These are phyloP conservation scores for Chaetomiaceae sp. DNA, from an alignment of 2,329 filamentous ascomycete genomes.

Conservation along the genomic window DNA sequence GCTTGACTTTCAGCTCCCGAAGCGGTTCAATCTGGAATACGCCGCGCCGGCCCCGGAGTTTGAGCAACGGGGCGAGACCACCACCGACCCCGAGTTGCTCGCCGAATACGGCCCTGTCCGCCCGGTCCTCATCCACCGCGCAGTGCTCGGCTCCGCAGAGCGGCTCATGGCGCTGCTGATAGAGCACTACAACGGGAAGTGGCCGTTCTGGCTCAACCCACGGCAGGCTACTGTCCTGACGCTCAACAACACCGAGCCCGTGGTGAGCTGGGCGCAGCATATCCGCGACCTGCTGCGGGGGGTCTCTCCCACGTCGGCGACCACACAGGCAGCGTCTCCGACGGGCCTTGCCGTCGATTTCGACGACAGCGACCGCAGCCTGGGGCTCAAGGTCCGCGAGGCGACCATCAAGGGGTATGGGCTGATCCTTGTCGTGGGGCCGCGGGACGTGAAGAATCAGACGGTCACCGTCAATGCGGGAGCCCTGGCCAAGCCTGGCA, in stretches of 20 bases:
- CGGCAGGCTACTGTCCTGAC: conserved; percentile 71
- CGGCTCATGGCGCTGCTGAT: conserved; percentile 80
- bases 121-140: conserved; percentile 80
- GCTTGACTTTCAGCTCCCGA: conserved; percentile 83
- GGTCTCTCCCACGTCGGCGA: conserved; percentile 32
- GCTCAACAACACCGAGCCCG: conserved; percentile 56
- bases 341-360: conserved; percentile 64
- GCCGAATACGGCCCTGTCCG: conserved; percentile 54
- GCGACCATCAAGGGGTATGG: conserved; percentile 70
- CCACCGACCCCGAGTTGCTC: conserved; percentile 43
- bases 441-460: conserved; percentile 54
- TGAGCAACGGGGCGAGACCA: conserved; percentile 49
- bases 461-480: conserved; percentile 49
- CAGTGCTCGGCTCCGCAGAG: conserved; percentile 79
- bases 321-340: conserved; percentile 46
- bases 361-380: conserved; percentile 56
- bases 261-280: conserved; percentile 46
- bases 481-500: conserved; percentile 29
- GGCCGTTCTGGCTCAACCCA: conserved; percentile 87
- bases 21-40: conserved; percentile 74
- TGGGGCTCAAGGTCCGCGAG: conserved; percentile 66
- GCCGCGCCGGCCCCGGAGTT: conserved; percentile 61
- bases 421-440: conserved; percentile 67
- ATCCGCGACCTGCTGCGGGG: conserved; percentile 50
- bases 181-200: conserved; percentile 73